Percentiles rank a stretch among this genome's conserved stretches.
Conservation (phyloP, 371 early-diverging fungal species). For the Quaeritorhiza haematococci region DNA sequence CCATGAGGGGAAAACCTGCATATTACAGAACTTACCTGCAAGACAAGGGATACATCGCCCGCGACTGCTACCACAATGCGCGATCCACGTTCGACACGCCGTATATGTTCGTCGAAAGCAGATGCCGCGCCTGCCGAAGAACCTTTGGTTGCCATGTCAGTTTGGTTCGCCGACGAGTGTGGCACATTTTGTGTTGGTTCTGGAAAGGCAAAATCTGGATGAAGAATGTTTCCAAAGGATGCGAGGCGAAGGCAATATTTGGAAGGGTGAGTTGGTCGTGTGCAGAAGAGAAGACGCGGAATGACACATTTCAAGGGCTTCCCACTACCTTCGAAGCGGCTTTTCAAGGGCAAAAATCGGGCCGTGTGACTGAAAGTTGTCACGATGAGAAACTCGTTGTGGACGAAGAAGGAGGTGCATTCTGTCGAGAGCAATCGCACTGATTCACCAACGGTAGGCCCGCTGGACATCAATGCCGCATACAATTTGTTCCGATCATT, state of each 20-base stretch:
- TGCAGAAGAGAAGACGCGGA: too few relatives aligned
- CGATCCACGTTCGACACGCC: conserved; percentile 88
- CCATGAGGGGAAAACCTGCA: too few relatives aligned
- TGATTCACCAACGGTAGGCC: too few relatives aligned
- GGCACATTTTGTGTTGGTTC: not conserved
- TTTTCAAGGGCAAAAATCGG: conserved; percentile 60
- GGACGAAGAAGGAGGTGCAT: conserved; percentile 82
- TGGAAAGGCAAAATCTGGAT: not conserved
- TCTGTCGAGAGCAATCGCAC: conserved; percentile 72
- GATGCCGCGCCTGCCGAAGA: too few relatives aligned
- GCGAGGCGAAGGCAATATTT: too few relatives aligned
- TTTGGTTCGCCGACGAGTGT: too few relatives aligned
- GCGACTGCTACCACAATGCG: conserved; percentile 75
- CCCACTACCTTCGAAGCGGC: too few relatives aligned
- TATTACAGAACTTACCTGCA: conserved; percentile 56
- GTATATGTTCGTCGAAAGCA: conserved; percentile 59
- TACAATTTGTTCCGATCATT: conserved; percentile 75
- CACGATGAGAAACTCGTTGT: conserved; percentile 72
- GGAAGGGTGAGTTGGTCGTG: too few relatives aligned
- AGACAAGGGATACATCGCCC: conserved; percentile 62
- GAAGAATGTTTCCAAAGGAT: not conserved
- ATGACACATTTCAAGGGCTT: too few relatives aligned
- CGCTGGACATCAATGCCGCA: too few relatives aligned
- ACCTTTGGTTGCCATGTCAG: too few relatives aligned
- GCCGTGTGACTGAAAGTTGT: conserved; percentile 82